Base-by-base conservation (phyloP, 345 rosid genomes). In the Hibiscus syriacus region DNA sequence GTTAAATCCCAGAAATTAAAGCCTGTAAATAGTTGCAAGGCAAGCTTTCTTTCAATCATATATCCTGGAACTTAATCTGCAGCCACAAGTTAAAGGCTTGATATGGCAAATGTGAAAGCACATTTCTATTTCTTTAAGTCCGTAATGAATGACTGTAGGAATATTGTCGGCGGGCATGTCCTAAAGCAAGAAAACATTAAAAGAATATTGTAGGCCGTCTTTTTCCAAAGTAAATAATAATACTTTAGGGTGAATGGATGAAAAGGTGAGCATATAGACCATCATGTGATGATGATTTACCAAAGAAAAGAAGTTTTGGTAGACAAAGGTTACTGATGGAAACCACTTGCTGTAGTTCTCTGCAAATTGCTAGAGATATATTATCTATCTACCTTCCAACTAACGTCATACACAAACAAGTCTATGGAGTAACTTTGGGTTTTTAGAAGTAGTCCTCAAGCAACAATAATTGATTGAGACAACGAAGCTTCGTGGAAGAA, bases 21-120 rank as follows among this genome's bases (percentile, higher is more conserved):
- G 63, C 17, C 43, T 0, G 17, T 43, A 9, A 39, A 61, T 61
- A 61, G 36, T 58, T 81, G 23, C 77, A 39, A 81, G 72, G 77
- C 74, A 81, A 65, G 19, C 80, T 84, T n/a, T n/a, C n/a, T n/a
- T 52, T 83, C 86, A 20, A 81, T 84, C 22, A 80, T 84, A 79
- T 46, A 77, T 62, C 71, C n/a, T 3, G 11, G 32, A 30, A 50
- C 39, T 66, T 36, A 50, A 52, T 43, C 17, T 43, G 34, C n/a
- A 27, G 53, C 23, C 38, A 64, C 41, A 2, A 12, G 11, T 26
- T 55, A 53, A 62, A 3, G 20, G 14, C 49, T 34, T 17, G 59
- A 26, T 25, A n/a, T 6, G 36, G 34, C 32, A 59, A n/a, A 4
- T 32, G 16, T n/a, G 45, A 20, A 12, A 12, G 36, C 60, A 55